Evolutionary conservation across 106 monocot species (phyloP).

Genomic region (Dendrobium nobile): DNA sequence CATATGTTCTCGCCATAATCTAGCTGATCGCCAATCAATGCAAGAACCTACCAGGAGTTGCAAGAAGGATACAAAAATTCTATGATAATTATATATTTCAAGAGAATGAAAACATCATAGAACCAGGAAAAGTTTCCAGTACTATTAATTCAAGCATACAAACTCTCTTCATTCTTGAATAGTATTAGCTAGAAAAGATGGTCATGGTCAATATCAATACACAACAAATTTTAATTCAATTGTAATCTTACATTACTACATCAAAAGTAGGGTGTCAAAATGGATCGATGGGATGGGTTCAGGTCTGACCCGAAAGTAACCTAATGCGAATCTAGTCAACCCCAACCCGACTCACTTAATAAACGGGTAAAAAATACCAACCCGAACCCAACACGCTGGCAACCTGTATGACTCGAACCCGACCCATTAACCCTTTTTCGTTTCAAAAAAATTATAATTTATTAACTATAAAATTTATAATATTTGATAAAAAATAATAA

Average conservation of each 20-base stretch:
- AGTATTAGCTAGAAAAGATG: neutral
- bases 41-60: conserved; percentile 49
- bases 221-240: neutral
- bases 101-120: neutral
- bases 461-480: no score
- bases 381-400: no score
- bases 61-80: neutral
- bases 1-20: conserved; percentile 80
- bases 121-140: neutral
- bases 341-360: no score
- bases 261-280: neutral
- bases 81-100: neutral
- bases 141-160: neutral
- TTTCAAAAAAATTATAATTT: no score
- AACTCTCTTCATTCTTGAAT: neutral
- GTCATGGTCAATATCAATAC: neutral
- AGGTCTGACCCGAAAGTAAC: no score
- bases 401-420: no score
- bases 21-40: conserved; percentile 86
- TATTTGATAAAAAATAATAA: no score
- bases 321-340: no score
- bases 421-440: no score
- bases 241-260: neutral
- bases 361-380: no score
- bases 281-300: no score